Evolutionary conservation across 2,329 filamentous ascomycete genomes (phyloP), one percentile per base, ranked within the genome.

Genomic region (Lecanicillium sp.): DNA sequence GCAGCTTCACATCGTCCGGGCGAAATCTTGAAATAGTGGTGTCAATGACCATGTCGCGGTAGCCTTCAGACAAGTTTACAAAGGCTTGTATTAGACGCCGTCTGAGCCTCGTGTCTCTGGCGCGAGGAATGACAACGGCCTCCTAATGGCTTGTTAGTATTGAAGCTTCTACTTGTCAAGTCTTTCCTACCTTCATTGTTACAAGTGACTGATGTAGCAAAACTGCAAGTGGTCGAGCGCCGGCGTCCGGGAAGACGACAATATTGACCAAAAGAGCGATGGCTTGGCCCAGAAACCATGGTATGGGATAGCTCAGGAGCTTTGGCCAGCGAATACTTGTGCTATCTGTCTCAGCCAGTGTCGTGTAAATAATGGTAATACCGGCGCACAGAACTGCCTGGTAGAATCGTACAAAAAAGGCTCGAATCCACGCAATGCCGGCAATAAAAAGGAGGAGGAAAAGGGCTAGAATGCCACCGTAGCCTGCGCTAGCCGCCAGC

Each of bases 31-130:
- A 75, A 4, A 77, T 55, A 2, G 73, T 72, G n/a, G 77, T 62
- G 39, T 78, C 74, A 37, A 76, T 64, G 11, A 65, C 63, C 42
- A 79, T 64, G 46, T 79, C 75, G 51, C 74, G 64, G 43, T 74
- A 68, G 3, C 68, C 69, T 44, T 73, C 62, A 12, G 74, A 77
- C 39, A 79, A 59, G 41, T 72, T 66, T 42, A 78, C 71, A 42
- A 77, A 77, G 1, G 67, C 64, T 43, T 64, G 65, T 4, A 68
- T 64, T 14, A 79, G 55, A 28, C 63, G 59, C 31, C 68, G 61
- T 22, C 69, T 64, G 4, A 44, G 59, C 33, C 49, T 49, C 3
- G 46, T 50, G 33, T 59, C 52, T 36, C 50, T 52, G 2, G 52
- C 50, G 3, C 49, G 52, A 17, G 57, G 55, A 10, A 57, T 50